Evolutionary conservation across 768 basidiomycete species (phyloP), one percentile per base, ranked within the genome.

Genomic region (Ramaria sp.): DNA sequence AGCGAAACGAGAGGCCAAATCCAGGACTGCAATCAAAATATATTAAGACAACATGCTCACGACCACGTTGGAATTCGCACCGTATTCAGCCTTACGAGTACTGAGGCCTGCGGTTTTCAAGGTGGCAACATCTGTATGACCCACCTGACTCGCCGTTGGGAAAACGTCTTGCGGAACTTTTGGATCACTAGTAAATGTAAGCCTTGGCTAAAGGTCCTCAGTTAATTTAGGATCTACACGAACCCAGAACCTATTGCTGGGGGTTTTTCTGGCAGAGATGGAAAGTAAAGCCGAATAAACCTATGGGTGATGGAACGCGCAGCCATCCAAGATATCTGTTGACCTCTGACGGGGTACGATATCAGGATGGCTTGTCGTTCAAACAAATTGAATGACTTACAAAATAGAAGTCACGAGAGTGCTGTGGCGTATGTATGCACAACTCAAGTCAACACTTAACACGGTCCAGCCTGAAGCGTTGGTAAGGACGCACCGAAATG

Each of bases 61-160:
- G 51, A 60, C 13, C 37, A 52, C 39, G 30, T 43, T 43, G 39
- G 17, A 39, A 22, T 5, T 66, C 79, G 63, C 54, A 88, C 90
- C 79, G 68, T 96, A 96, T 72, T 94, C 90, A 2, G 88, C 89
- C 68, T 96, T 96, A n/a, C 91, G 75, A 15, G 71, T 78, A 59
- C 86, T 90, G 56, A 95, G 69, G 0, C 93, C 93, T 7, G 87
- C 91, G 6, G 78, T 75, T 51, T 81, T 78, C 34, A 95, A 73
- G 2, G 74, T 74, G 12, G 77, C 61, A 30, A 86, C 67, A 58
- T 84, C 81, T 20, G 78, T 81, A 33, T 71, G 69, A 2, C 80
- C 73, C 2, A 95, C 88, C 65, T 86, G 79, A 45, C 73, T 69
- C 10, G 91, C 84, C 2, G 78, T 77, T 1, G 91, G 91, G 67